Evolutionary conservation across 164 flowering plant species (phyloP).

Genomic region (Umbellularia californica): DNA sequence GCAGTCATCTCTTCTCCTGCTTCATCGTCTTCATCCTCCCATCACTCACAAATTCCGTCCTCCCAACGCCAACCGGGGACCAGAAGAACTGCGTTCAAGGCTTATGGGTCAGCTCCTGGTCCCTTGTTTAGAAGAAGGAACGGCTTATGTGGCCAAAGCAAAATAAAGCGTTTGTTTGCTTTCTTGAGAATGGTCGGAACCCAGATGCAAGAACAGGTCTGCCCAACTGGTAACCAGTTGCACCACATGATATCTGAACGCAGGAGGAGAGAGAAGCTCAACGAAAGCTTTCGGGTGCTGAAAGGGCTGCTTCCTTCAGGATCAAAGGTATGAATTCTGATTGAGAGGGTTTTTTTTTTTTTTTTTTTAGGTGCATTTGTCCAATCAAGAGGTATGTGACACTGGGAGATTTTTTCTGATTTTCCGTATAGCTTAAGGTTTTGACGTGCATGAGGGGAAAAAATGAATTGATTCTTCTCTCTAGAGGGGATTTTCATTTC

Average conservation of each 20-base stretch:
- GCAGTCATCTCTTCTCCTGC: slow-evolving; percentile 50
- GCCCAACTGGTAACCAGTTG: slow-evolving; percentile 46
- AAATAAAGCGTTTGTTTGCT: slow-evolving; percentile 39
- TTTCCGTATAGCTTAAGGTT: too few relatives aligned
- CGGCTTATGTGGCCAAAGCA: slow-evolving; percentile 21
- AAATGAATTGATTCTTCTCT: too few relatives aligned
- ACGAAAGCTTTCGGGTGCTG: slow-evolving; percentile 67
- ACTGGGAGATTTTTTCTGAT: too few relatives aligned
- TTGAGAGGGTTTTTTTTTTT: not conserved
- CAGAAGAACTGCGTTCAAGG: slow-evolving; percentile 44
- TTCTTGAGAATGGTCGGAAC: slow-evolving; percentile 31
- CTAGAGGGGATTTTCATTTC: too few relatives aligned
- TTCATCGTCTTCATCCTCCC: slow-evolving; percentile 29
- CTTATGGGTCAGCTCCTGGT: slow-evolving; percentile 19
- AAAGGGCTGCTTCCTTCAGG: slow-evolving; percentile 76
- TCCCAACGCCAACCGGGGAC: not conserved
- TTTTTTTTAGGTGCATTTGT: too few relatives aligned
- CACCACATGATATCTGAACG: slow-evolving; percentile 87
- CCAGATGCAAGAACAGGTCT: slow-evolving; percentile 20
- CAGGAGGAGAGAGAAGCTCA: slow-evolving; percentile 72
- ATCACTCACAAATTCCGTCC: not conserved
- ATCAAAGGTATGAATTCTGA: slow-evolving; percentile 52
- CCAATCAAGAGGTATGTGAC: too few relatives aligned
- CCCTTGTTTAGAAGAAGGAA: slow-evolving; percentile 7
- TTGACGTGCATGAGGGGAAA: too few relatives aligned